Evolutionary conservation across 257 asterid species (phyloP).

Genomic region (Lavandula angustifolia): DNA sequence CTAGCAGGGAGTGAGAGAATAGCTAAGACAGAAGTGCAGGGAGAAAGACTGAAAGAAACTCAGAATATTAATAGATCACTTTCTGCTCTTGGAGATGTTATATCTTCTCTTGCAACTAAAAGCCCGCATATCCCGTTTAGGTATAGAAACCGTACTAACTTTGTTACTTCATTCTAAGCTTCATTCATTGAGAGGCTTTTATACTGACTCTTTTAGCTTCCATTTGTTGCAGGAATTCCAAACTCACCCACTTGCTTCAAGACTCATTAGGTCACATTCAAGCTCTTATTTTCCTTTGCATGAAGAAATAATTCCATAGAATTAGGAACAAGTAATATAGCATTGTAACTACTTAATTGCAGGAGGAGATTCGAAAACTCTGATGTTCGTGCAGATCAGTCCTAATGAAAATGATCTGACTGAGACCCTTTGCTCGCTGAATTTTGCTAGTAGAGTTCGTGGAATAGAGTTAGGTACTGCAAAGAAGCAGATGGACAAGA

Average conservation of each 20-base stretch:
- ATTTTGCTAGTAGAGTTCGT: slow-evolving; percentile 93
- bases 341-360: slow-evolving; percentile 17
- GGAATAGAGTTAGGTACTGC: slow-evolving; percentile 97
- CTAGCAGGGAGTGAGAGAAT: slow-evolving; percentile 95
- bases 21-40: slow-evolving; percentile 92
- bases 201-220: slow-evolving; percentile 27
- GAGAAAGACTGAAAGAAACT: slow-evolving; percentile 87
- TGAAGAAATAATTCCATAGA: background rate
- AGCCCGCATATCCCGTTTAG: slow-evolving; percentile 92
- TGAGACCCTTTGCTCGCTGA: slow-evolving; percentile 91
- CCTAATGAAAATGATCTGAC: slow-evolving; percentile 81
- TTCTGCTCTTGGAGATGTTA: slow-evolving; percentile 96
- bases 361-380: slow-evolving; percentile 96
- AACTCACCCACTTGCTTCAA: slow-evolving; percentile 97
- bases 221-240: slow-evolving; percentile 71
- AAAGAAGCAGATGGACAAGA: slow-evolving; percentile 82
- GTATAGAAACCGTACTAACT: slow-evolving; percentile 34
- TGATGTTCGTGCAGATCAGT: slow-evolving; percentile 98
- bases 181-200: background rate
- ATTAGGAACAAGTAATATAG: background rate
- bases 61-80: slow-evolving; percentile 91
- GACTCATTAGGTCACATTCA: slow-evolving; percentile 74
- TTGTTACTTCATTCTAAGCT: background rate
- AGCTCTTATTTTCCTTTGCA: background rate
- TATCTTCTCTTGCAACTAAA: slow-evolving; percentile 86